Conservation (phyloP, 352 stramenopile genomes). For the Pythium scleroteichum region DNA sequence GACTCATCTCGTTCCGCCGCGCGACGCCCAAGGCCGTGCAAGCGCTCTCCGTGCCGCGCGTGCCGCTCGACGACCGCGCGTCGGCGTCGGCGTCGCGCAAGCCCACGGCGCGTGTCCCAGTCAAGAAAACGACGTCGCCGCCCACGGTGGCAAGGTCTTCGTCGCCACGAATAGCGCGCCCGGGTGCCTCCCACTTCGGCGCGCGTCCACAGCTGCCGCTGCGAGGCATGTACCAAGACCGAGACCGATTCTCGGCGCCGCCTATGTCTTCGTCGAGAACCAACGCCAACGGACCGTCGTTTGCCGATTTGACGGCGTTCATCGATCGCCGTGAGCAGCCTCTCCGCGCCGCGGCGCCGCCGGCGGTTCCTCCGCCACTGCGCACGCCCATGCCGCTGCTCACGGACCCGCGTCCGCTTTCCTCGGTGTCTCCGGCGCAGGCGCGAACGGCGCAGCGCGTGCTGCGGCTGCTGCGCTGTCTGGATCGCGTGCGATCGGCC, state of each 20-base stretch:
- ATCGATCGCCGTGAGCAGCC: not conserved
- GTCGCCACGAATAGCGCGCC: no score
- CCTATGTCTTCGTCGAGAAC: no score
- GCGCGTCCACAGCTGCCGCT: no score
- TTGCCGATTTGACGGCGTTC: conserved; percentile 4
- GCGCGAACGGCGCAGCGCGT: not conserved
- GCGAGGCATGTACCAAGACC: no score
- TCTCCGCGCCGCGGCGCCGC: not conserved
- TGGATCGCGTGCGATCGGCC: not conserved
- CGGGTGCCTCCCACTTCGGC: no score
- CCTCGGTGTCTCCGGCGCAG: not conserved
- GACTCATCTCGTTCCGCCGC: conserved; percentile 25
- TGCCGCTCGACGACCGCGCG: not conserved
- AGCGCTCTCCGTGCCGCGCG: conserved; percentile 13
- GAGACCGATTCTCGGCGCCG: no score
- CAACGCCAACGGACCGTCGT: not conserved
- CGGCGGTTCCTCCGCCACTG: not conserved
- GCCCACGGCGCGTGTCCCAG: not conserved
- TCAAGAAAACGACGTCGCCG: not conserved
- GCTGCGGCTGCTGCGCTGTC: conserved; percentile 5
- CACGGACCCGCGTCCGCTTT: not conserved
- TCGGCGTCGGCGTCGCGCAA: not conserved
- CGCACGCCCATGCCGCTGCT: not conserved
- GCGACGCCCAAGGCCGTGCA: conserved; percentile 16
- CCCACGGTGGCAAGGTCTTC: no score